phyloP scores from a whole-genome alignment of 345 rosid genomes.

The Boechera divaricarpa region DNA sequence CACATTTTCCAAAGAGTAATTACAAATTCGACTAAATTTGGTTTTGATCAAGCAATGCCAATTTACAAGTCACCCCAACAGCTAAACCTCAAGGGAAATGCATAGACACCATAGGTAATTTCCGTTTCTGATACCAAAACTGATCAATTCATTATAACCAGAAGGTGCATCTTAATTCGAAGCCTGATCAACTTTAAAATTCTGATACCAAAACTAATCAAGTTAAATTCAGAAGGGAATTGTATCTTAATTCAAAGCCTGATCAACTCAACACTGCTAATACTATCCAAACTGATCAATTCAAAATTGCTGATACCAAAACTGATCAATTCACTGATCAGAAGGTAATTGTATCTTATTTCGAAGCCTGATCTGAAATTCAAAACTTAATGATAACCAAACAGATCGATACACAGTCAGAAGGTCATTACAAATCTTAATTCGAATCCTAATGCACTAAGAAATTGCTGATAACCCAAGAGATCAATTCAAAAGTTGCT shows the following conservation, averaged over 20 bases:
- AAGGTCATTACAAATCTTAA: not conserved
- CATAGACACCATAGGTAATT: not conserved
- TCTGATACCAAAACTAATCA: not conserved
- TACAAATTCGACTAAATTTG: not conserved
- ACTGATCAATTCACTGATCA: not conserved
- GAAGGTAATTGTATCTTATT: not conserved
- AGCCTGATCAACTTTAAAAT: not conserved
- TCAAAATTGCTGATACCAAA: slow-evolving; percentile 10
- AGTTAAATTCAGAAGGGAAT: slow-evolving; percentile 1
- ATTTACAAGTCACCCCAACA: slow-evolving; percentile 1
- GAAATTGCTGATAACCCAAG: not conserved
- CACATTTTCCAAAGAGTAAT: not conserved
- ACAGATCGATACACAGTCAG: slow-evolving; percentile 1
- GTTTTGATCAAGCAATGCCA: not conserved
- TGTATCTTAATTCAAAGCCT: not conserved
- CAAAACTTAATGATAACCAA: not conserved
- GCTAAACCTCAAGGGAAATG: not conserved
- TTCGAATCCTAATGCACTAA: not conserved
- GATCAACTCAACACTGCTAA: not conserved
- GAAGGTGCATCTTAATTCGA: slow-evolving; percentile 6
- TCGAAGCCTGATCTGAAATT: slow-evolving; percentile 3
- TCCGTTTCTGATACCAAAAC: slow-evolving; percentile 7
- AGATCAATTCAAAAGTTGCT: not conserved
- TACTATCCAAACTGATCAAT: not conserved
- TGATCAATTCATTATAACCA: not conserved